These are phyloP conservation scores for Cladorrhinum sp. DNA, from an alignment of 2,329 filamentous ascomycete genomes.

Conservation along the genomic window DNA sequence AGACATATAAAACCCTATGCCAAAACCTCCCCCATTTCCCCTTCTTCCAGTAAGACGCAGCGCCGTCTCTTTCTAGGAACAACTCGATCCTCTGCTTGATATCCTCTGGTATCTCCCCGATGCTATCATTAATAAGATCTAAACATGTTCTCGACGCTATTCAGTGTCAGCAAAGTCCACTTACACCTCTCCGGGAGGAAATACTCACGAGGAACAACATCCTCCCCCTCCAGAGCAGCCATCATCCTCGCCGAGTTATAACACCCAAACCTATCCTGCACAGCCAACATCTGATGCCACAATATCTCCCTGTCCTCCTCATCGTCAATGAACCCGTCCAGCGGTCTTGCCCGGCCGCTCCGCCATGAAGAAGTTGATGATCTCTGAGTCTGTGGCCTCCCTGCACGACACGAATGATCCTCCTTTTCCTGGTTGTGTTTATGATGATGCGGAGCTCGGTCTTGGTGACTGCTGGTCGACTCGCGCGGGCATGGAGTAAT, in stretches of 20 bases:
- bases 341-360: not conserved
- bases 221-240: not conserved
- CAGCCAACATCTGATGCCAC: conserved; percentile 4
- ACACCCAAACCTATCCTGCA: conserved; percentile 5
- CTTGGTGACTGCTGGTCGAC: not conserved
- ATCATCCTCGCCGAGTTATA: conserved; percentile 5
- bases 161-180: not conserved
- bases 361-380: conserved; percentile 1
- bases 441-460: not conserved
- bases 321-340: not conserved
- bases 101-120: conserved; percentile 6
- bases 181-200: too few species aligned
- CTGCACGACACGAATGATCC: not conserved
- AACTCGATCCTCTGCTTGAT: conserved; percentile 2
- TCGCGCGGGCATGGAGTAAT: conserved; percentile 2
- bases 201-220: not conserved
- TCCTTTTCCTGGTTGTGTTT: not conserved
- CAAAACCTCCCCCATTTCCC: conserved; percentile 4
- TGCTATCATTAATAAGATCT: conserved; percentile 2
- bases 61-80: conserved; percentile 1
- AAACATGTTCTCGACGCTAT: conserved; percentile 3
- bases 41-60: not conserved
- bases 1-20: conserved; percentile 3
- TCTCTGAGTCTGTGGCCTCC: not conserved
- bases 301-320: not conserved